Base-by-base conservation (phyloP, 352 stramenopile genomes). In the Phytophthora pluvialis region DNA sequence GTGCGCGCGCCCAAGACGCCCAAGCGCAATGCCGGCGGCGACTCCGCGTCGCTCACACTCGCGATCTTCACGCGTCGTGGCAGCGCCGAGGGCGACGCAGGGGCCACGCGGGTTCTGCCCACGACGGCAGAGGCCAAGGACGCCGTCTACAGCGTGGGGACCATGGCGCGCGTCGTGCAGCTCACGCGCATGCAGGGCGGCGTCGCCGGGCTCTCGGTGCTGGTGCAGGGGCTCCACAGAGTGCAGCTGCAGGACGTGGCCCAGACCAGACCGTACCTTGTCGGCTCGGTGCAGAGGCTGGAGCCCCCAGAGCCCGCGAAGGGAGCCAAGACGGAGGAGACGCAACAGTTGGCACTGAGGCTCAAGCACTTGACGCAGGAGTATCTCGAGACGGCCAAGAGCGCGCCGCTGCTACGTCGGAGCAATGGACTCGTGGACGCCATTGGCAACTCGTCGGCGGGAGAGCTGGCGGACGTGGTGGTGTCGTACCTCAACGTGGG, bases 141-240 rank as follows among this genome's bases (percentile, higher is more conserved):
- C 21, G 77, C 73, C 5, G 63, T 93, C 16, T 90, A 88, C 43
- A 42, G 63, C 1, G 73, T 89, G 0, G 85, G 85, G 12, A 91
- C 83, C 7, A 70, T 92, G 36, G 82, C 85, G 31, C 82, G 85
- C 39, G 75, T 93, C 38, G 80, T 93, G 63, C 85, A 93, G 69
- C 78, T 93, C 47, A 91, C 84, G 57, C 77, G 81, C 7, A 75
- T 89, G 56, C 70, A 88, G 54, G 69, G 73, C 57, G 73, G 70
- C 53, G 71, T 78, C 31, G 65, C 59, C 4, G 78, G 83, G 2
- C 85, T 92, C 32, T 90, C 75, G 6, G 85, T 94, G 52, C 72
- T 94, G 21, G 69, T 91, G 16, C 81, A 93, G 49, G 81, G 81
- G 1, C 51, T 92, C 6, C 65, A 84, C 29, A 73, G 86, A 49